A percentile compares a stretch with the other conserved stretches of the same genome.
These are phyloP conservation scores for Xylaria scruposa DNA, from an alignment of 495 filamentous ascomycete genomes.

Conservation along the genomic window DNA sequence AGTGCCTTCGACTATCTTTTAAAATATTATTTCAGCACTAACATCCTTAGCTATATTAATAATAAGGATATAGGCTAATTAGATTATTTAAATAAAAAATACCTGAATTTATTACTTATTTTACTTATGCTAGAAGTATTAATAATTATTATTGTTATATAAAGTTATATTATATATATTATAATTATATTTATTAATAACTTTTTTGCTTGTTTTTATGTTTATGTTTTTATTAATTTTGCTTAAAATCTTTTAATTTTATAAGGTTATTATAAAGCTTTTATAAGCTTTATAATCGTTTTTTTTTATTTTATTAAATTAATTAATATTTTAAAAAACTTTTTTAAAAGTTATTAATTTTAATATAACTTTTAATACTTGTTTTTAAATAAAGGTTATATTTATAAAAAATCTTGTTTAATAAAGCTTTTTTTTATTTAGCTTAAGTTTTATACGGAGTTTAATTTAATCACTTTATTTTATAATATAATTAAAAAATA, in stretches of 20 bases:
- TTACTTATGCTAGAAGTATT: no score
- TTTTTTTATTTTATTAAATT: background rate
- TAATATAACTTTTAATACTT: background rate
- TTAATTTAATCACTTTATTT: background rate
- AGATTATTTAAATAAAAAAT: no score
- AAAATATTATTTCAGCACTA: no score
- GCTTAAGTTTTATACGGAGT: background rate
- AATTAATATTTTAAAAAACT: background rate
- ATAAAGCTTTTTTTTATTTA: background rate
- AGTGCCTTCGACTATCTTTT: constrained; percentile 4
- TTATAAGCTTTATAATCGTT: background rate
- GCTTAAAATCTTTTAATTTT: background rate
- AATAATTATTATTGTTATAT: background rate
- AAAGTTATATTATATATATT: background rate
- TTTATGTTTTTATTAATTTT: background rate
- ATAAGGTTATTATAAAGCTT: background rate
- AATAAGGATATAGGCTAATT: no score
- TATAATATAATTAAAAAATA: background rate
- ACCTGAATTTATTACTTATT: no score
- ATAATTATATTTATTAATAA: background rate
- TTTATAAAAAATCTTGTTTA: background rate
- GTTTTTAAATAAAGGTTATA: background rate
- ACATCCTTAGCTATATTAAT: no score
- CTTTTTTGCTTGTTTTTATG: background rate
- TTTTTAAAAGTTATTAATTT: background rate